These are phyloP conservation scores for Lactuca saligna DNA, from an alignment of 129 eudicot genomes.

Conservation along the genomic window DNA sequence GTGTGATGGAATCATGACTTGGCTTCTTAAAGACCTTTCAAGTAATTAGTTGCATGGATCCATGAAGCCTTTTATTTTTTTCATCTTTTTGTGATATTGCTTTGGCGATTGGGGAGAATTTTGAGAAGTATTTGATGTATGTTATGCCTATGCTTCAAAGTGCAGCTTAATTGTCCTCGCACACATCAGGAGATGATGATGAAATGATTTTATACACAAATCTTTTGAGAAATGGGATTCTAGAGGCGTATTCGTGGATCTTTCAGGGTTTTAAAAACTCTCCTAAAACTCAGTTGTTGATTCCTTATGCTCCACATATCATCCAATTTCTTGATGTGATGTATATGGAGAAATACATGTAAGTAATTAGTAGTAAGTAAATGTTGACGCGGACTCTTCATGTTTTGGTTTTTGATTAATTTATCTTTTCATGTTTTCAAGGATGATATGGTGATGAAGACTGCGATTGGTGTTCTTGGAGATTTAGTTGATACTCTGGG, in stretches of 20 bases:
- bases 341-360: conserved; percentile 95
- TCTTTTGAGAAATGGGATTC: conserved; percentile 78
- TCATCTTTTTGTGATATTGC: conserved; percentile 95
- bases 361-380: conserved; percentile 20
- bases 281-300: conserved; percentile 71
- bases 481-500: conserved; percentile 97
- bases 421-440: conserved; percentile 30
- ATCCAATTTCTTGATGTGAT: conserved; percentile 85
- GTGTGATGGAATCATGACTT: conserved; percentile 96
- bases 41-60: conserved; percentile 86
- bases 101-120: conserved; percentile 87
- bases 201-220: conserved; percentile 90
- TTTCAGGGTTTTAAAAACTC: conserved; percentile 93
- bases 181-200: conserved; percentile 76
- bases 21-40: conserved; percentile 79
- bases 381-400: not conserved
- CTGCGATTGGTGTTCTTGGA: conserved; percentile 94
- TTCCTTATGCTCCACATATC: conserved; percentile 79
- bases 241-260: conserved; percentile 98
- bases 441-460: conserved; percentile 96
- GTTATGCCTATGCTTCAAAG: conserved; percentile 98
- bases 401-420: conserved; percentile 11
- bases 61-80: conserved; percentile 89
- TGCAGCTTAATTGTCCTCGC: conserved; percentile 87
- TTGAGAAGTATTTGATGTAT: conserved; percentile 88